Percentiles rank a stretch among this genome's conserved stretches.
These are phyloP conservation scores for Carex kokanica DNA, from an alignment of 176 grass and related monocot species.

Conservation along the genomic window DNA sequence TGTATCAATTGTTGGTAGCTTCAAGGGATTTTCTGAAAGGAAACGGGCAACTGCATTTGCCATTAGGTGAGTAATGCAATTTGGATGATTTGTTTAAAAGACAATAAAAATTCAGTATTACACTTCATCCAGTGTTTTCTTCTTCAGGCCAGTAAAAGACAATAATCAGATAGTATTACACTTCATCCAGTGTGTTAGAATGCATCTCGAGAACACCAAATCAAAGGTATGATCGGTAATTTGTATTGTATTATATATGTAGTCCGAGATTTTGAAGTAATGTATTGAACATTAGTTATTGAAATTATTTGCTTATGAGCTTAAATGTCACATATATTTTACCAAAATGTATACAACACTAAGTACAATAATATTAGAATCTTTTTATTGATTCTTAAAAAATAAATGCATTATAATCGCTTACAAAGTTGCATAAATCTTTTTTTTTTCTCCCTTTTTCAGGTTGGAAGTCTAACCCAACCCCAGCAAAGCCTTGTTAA, in stretches of 20 bases:
- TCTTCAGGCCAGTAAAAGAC: conserved; percentile 69
- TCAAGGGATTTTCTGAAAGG: conserved; percentile 80
- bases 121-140: too few relatives aligned
- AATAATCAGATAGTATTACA: conserved; percentile 71
- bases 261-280: too few relatives aligned
- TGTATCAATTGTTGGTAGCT: conserved; percentile 59
- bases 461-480: conserved; percentile 42
- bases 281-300: too few relatives aligned
- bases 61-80: conserved; percentile 38
- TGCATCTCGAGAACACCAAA: conserved; percentile 76
- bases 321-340: too few relatives aligned
- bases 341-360: too few relatives aligned
- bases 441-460: not conserved
- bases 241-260: too few relatives aligned
- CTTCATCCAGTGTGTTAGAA: conserved; percentile 76
- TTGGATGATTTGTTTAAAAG: not conserved
- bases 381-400: not conserved
- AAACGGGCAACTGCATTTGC: conserved; percentile 77
- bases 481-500: conserved; percentile 28
- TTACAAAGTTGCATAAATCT: not conserved
- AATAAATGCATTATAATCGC: not conserved
- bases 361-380: not conserved
- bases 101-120: too few relatives aligned
- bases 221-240: conserved; percentile 37
- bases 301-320: too few relatives aligned